Percentiles rank a stretch among this genome's conserved stretches.
Conservation (phyloP, 345 rosid genomes). For the Lepidium didymum region DNA sequence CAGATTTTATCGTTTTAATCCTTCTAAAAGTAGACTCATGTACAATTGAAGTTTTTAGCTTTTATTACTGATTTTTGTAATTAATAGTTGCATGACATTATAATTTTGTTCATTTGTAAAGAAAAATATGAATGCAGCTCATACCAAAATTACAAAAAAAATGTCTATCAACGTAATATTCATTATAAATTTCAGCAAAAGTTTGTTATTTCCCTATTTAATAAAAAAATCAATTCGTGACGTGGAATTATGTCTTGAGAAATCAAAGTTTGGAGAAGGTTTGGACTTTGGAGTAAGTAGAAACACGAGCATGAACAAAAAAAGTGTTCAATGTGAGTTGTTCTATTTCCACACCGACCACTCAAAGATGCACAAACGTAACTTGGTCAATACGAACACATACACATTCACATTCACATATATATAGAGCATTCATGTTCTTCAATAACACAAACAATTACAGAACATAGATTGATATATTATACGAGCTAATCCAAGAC, state of each 20-base stretch:
- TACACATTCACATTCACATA: background rate
- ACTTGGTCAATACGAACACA: conserved; percentile 11
- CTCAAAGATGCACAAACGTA: conserved; percentile 16
- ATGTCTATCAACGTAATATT: too few species aligned
- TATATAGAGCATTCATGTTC: background rate
- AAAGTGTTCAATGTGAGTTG: conserved; percentile 20
- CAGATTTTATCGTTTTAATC: too few species aligned
- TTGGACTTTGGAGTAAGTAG: conserved; percentile 14
- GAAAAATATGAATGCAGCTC: too few species aligned
- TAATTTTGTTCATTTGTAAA: too few species aligned
- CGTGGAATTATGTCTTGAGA: background rate
- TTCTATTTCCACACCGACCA: conserved; percentile 12
- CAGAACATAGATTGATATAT: background rate
- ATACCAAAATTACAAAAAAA: too few species aligned
- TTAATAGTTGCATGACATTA: too few species aligned
- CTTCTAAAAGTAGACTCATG: too few species aligned
- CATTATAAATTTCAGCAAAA: too few species aligned
- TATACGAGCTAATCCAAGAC: background rate
- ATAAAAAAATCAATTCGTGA: background rate
- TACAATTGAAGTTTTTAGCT: too few species aligned
- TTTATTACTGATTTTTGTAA: too few species aligned
- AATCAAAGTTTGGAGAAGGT: conserved; percentile 7
- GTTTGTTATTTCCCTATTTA: too few species aligned
- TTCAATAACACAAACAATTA: background rate
- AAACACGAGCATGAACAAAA: conserved; percentile 17